Conservation (phyloP, 148 eudicot species). For the Cornus controversa region DNA sequence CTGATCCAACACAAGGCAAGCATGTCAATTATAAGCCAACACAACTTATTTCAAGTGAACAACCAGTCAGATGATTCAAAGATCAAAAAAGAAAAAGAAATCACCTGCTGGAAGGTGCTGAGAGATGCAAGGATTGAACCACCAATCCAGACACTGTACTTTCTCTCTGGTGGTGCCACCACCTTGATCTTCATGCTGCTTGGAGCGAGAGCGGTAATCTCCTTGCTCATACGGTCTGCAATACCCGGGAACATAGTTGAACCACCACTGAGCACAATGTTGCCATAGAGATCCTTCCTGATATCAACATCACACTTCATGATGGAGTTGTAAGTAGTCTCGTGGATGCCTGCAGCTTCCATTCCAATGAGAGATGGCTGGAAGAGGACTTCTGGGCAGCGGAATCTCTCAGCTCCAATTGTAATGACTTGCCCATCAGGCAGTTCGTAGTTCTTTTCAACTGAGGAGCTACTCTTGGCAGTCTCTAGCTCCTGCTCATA, state of each 20-base stretch:
- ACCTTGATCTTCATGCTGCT: slow-evolving; percentile 26
- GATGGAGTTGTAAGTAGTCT: slow-evolving; percentile 36
- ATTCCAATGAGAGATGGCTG: slow-evolving; percentile 34
- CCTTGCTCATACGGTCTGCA: slow-evolving; percentile 35
- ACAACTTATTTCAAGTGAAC: too few relatives aligned
- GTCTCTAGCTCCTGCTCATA: slow-evolving; percentile 34
- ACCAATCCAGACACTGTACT: slow-evolving; percentile 35
- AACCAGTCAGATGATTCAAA: too few relatives aligned
- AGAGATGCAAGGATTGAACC: slow-evolving; percentile 30
- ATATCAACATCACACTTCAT: slow-evolving; percentile 46
- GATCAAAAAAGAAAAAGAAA: too few relatives aligned
- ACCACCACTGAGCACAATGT: too few relatives aligned
- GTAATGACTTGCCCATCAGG: slow-evolving; percentile 42
- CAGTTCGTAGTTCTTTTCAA: slow-evolving; percentile 43
- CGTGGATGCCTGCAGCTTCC: slow-evolving; percentile 38
- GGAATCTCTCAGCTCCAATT: slow-evolving; percentile 36
- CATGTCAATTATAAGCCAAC: slow-evolving; percentile 2
- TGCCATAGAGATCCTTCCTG: too few relatives aligned
- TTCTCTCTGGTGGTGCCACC: slow-evolving; percentile 30
- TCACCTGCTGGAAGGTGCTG: slow-evolving; percentile 13
- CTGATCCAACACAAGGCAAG: neutral
- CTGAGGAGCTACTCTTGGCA: slow-evolving; percentile 33
- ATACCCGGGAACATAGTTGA: slow-evolving; percentile 32
- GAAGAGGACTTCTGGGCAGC: slow-evolving; percentile 39
- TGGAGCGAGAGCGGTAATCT: slow-evolving; percentile 28